Percentiles rank a stretch among this genome's conserved stretches.
Evolutionary conservation across 2,329 filamentous ascomycete species (phyloP).

Genomic region (Chaetomiaceae sp.): DNA sequence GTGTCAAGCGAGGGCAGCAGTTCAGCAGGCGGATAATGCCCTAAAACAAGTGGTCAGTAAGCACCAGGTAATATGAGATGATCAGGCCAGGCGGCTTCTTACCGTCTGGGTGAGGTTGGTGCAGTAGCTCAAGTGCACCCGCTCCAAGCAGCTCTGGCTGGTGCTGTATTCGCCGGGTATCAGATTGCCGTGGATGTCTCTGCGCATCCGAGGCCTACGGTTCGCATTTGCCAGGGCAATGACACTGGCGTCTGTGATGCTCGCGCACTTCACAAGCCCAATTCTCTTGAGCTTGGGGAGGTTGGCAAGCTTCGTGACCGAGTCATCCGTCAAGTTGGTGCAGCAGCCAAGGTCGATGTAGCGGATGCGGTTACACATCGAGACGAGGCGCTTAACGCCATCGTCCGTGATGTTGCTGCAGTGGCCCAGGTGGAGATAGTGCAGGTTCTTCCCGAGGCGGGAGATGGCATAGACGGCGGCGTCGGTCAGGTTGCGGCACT

Average conservation of each 20-base stretch:
- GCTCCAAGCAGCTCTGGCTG: slow-evolving; percentile 67
- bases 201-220: slow-evolving; percentile 45
- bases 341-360: slow-evolving; percentile 99
- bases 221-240: slow-evolving; percentile 73
- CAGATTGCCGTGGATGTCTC: slow-evolving; percentile 45
- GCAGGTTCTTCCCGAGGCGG: slow-evolving; percentile 87
- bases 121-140: slow-evolving; percentile 96
- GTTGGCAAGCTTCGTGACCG: slow-evolving; percentile 75
- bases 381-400: slow-evolving; percentile 79
- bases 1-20: slow-evolving; percentile 85
- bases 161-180: slow-evolving; percentile 45
- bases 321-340: slow-evolving; percentile 78
- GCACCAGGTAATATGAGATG: not conserved
- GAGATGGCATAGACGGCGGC: slow-evolving; percentile 81
- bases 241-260: slow-evolving; percentile 87
- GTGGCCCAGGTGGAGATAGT: slow-evolving; percentile 94
- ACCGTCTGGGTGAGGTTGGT: slow-evolving; percentile 77
- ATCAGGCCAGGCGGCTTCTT: slow-evolving; percentile 31
- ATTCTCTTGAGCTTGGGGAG: slow-evolving; percentile 93
- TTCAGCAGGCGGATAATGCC: slow-evolving; percentile 88
- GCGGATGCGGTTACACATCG: slow-evolving; percentile 83
- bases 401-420: slow-evolving; percentile 87
- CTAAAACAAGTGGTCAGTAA: slow-evolving; percentile 44
- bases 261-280: slow-evolving; percentile 87
- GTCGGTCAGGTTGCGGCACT: slow-evolving; percentile 91